Base-by-base conservation (phyloP, 345 rosid species). In the Gossypium thurberi region DNA sequence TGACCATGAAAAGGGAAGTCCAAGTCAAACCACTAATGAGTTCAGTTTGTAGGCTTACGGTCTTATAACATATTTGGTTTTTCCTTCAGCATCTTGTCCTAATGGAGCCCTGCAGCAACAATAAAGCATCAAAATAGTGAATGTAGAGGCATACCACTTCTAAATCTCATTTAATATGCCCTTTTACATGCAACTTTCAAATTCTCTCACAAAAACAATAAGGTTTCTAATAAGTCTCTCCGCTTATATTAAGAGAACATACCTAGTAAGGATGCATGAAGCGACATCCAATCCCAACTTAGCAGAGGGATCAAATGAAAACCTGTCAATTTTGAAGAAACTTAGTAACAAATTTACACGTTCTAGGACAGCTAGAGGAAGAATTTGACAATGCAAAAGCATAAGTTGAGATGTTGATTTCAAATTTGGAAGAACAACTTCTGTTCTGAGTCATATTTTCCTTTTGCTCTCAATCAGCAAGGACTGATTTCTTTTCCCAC, bases 261-360 rank as follows among this genome's bases (percentile, higher is more conserved):
- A 90, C 98, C 97, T 89, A 76, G 97, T 91, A 64, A 94, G 76
- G 75, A 94, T 78, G 85, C 97, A 94, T 17, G 98, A 94, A 68
- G 98, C 98, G 62, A 94, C 84, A 75, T 90, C 88, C 69, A 94
- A 85, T 69, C 98, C 98, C 82, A 94, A 81, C 76, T 89, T 84
- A 50, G 85, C 79, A 60, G 81, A 77, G 61, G 98, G 90, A 82
- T 91, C 98, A 83, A 94, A 94, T 60, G 96, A 85, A 83, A 94
- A 91, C 89, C 97, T 91, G 78, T 43, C 73, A 82, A 76, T 75
- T 78, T 58, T 76, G 73, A 75, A 69, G 64, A 75, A 44, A 66
- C 44, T 68, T 28, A 50, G 44, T 5, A 26, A 50, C 4, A 13
- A 50, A 47, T 20, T 42, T 26, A 50, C 1, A 0, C 26, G 15